Conservation (phyloP, 2,329 filamentous ascomycete genomes). For the Phialocephala sp. region DNA sequence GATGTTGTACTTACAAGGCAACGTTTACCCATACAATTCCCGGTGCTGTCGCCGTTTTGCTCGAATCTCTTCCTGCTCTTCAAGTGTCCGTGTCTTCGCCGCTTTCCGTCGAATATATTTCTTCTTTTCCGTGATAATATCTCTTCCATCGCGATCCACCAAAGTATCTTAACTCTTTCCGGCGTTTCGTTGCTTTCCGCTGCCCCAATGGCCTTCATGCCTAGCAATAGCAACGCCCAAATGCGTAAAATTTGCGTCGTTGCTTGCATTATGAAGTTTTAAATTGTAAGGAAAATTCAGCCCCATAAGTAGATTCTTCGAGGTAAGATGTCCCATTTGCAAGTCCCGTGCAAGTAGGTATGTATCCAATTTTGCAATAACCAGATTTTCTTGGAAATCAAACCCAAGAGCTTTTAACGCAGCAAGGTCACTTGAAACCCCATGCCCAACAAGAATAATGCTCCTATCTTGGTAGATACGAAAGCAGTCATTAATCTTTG, state of each 20-base stretch:
- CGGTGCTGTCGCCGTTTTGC: conserved; percentile 8
- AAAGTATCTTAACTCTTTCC: conserved; percentile 15
- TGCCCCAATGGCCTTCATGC: conserved; percentile 9
- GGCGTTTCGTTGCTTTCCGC: conserved; percentile 3
- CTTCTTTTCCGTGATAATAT: conserved; percentile 13
- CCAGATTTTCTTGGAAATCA: conserved; percentile 8
- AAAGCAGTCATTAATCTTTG: conserved; percentile 9
- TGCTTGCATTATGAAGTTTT: conserved; percentile 13
- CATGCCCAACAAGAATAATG: conserved; percentile 9
- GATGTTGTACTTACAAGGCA: too few relatives aligned
- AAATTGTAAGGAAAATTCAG: conserved; percentile 15
- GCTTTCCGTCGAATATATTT: conserved; percentile 11
- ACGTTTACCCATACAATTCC: conserved; percentile 4
- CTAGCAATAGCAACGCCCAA: conserved; percentile 12
- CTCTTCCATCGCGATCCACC: conserved; percentile 14
- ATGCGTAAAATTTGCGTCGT: conserved; percentile 15
- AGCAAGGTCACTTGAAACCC: conserved; percentile 4
- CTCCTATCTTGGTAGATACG: conserved; percentile 9
- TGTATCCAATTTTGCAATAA: conserved; percentile 12
- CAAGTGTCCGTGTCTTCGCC: conserved; percentile 8
- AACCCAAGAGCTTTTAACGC: conserved; percentile 10
- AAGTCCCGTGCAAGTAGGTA: conserved; percentile 14
- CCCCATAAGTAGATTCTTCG: conserved; percentile 12
- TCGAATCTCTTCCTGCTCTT: conserved; percentile 16
- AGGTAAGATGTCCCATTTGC: conserved; percentile 7